A percentile compares a stretch with the other conserved stretches of the same genome.
phyloP scores from a whole-genome alignment of 306 rosid species.

The Leucaena leucocephala region DNA sequence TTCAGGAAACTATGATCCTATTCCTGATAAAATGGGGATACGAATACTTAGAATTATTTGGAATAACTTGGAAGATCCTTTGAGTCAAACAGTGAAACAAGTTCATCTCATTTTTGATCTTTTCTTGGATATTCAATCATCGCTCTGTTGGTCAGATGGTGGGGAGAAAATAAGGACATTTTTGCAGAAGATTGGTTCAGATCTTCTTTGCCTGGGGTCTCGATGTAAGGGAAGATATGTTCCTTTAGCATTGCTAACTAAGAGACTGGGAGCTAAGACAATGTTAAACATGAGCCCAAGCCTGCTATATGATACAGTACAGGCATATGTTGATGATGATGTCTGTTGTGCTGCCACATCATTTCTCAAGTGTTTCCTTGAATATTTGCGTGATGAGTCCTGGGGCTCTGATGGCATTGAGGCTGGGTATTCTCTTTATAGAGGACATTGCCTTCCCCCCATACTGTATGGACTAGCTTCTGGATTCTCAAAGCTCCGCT shows the following conservation, averaged over 20 bases:
- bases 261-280: slow-evolving; percentile 82
- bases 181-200: slow-evolving; percentile 68
- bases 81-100: slow-evolving; percentile 96
- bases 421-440: slow-evolving; percentile 73
- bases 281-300: slow-evolving; percentile 70
- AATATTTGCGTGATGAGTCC: slow-evolving; percentile 83
- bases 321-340: slow-evolving; percentile 88
- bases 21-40: slow-evolving; percentile 81
- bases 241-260: slow-evolving; percentile 86
- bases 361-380: slow-evolving; percentile 86
- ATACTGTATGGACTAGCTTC: slow-evolving; percentile 81
- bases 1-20: slow-evolving; percentile 59
- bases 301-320: slow-evolving; percentile 62
- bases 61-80: slow-evolving; percentile 94
- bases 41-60: slow-evolving; percentile 79
- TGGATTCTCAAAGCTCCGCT: slow-evolving; percentile 86
- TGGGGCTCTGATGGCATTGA: slow-evolving; percentile 91
- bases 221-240: slow-evolving; percentile 94
- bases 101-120: slow-evolving; percentile 92
- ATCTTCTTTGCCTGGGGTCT: slow-evolving; percentile 79
- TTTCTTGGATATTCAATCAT: slow-evolving; percentile 83
- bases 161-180: slow-evolving; percentile 63
- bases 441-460: slow-evolving; percentile 82
- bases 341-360: slow-evolving; percentile 93
- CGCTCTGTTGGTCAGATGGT: slow-evolving; percentile 72